Evolutionary conservation across 805 yeast genomes (phyloP), one percentile per base, ranked within the genome.

Genomic region (Wickerhamia fluorescens): DNA sequence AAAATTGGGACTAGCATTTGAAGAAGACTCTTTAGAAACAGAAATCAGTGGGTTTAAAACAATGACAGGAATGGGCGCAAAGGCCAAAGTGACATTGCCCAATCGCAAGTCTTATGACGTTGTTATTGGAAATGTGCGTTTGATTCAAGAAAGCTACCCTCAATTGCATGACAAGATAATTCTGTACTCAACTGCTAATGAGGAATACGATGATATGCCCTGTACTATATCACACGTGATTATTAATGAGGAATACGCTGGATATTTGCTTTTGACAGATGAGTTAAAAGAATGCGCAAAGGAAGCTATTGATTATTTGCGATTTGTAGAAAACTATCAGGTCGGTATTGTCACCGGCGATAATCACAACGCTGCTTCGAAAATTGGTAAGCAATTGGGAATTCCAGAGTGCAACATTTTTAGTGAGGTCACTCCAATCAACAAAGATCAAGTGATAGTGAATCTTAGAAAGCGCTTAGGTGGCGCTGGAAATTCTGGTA

Each of bases 291-390:
- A 68, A 1, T 84, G 83, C 37, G 74, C 95, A 0, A 56, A 52
- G 17, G 67, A 64, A 2, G 78, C 85, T 0, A 60, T 92, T 10
- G 55, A 64, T 15, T 68, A 72, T 36, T 60, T 92, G 27, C 53
- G 47, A 29, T 56, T 56, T 28, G 41, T 48, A 1, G 56, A 61
- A 25, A 78, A 80, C 0, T 71, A 74, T 40, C 61, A 67, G 7
- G 78, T 87, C 7, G 94, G 86, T 6, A 75, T 92, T 74, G 83
- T 92, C 2, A 86, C 95, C 2, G 99, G 99, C 22, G 99, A 92
- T 52, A 73, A 76, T 33, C 50, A 49, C 5, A 58, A 57, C 14
- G 74, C 82, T 3, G 92, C 95, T 0, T 49, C 53, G 21, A 62
- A 65, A 30, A 73, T 86, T 24, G 95, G 92, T 0, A 42, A 48